phyloP scores from a whole-genome alignment of 2,329 filamentous ascomycete genomes.

The Penicillium nordicum region DNA sequence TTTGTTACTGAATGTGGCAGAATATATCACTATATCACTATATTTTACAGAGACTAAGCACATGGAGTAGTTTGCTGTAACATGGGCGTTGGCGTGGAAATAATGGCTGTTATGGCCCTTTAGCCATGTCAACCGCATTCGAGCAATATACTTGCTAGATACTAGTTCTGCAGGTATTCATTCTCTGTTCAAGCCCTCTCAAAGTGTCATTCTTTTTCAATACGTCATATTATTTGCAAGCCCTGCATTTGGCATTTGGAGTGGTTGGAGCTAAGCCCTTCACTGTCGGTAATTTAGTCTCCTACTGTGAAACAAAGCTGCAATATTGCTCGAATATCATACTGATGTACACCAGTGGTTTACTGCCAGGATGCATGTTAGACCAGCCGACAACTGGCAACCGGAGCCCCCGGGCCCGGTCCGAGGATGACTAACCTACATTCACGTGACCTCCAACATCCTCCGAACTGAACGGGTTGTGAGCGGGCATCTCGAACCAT shows the following conservation, averaged over 20 bases:
- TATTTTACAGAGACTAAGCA: background rate
- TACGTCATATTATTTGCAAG: background rate
- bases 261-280: too few species aligned
- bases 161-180: background rate
- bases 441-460: constrained; percentile 9
- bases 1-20: background rate
- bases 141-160: background rate
- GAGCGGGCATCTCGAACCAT: constrained; percentile 8
- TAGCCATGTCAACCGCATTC: background rate
- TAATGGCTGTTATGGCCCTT: background rate
- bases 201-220: background rate
- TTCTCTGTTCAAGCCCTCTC: background rate
- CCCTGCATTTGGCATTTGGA: background rate
- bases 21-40: background rate
- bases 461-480: constrained; percentile 10
- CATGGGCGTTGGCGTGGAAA: background rate
- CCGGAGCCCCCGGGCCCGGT: background rate
- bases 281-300: too few species aligned
- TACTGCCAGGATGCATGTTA: background rate
- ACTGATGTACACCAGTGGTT: background rate
- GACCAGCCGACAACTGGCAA: background rate
- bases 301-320: background rate
- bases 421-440: background rate
- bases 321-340: background rate
- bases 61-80: background rate